Conservation (phyloP, 257 asterid species). For the Sherardia arvensis region DNA sequence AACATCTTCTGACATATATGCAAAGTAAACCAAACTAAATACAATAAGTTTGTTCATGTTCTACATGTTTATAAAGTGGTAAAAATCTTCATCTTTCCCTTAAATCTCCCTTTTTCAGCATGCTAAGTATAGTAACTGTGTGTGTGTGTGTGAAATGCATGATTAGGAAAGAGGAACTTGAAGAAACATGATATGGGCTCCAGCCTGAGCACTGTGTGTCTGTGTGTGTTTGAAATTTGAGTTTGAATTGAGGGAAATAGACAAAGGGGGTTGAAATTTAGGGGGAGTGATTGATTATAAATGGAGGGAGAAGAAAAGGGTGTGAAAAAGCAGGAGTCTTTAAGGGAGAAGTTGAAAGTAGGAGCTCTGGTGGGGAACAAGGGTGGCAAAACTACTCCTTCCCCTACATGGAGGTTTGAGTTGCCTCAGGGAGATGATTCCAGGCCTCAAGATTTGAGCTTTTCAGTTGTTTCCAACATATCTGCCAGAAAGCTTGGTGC, state of each 20-base stretch:
- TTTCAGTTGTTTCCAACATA: constrained; percentile 22
- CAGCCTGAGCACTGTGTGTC: constrained; percentile 3
- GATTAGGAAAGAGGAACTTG: neutral
- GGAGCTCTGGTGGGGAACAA: constrained; percentile 59
- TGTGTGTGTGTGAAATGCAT: neutral
- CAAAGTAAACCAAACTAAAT: neutral
- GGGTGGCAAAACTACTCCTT: constrained; percentile 64
- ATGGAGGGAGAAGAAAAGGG: constrained; percentile 29
- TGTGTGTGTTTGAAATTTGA: constrained; percentile 12
- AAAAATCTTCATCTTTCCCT: constrained; percentile 16
- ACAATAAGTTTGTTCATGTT: neutral
- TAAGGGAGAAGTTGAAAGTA: constrained; percentile 48
- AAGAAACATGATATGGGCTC: neutral
- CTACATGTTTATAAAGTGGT: constrained; percentile 14
- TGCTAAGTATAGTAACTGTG: neutral
- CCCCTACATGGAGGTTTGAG: constrained; percentile 69
- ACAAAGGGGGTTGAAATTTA: neutral
- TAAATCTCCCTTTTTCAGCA: constrained; percentile 12
- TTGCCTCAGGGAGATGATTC: constrained; percentile 45
- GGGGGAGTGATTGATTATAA: constrained; percentile 7
- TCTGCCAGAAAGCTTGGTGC: constrained; percentile 83
- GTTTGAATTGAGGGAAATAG: constrained; percentile 4
- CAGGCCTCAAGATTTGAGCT: constrained; percentile 36
- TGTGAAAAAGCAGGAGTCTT: constrained; percentile 21
- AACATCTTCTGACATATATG: neutral